phyloP scores from a whole-genome alignment of 495 filamentous ascomycete genomes.

The Aspergillus hancockii region DNA sequence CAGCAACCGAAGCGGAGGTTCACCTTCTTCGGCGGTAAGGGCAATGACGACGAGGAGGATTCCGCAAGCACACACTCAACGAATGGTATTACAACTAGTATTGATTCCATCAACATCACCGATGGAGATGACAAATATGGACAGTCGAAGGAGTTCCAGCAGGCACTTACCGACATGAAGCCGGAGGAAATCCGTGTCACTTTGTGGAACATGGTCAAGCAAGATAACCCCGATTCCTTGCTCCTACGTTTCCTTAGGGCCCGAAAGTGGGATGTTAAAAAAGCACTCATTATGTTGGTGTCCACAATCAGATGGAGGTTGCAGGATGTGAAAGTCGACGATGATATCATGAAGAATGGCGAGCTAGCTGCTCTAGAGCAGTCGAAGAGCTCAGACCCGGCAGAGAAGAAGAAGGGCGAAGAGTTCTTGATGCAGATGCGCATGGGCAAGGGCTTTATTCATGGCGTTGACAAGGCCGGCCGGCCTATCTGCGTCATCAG shows the following conservation, averaged over 20 bases:
- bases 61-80: slow-evolving; percentile 30
- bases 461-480: slow-evolving; percentile 81
- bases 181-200: slow-evolving; percentile 78
- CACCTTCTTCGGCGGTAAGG: slow-evolving; percentile 60
- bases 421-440: slow-evolving; percentile 85
- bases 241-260: slow-evolving; percentile 88
- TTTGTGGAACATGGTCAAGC: slow-evolving; percentile 96
- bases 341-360: slow-evolving; percentile 79
- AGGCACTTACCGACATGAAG: slow-evolving; percentile 70
- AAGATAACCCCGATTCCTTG: slow-evolving; percentile 88
- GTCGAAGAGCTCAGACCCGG: slow-evolving; percentile 53
- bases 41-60: slow-evolving; percentile 57
- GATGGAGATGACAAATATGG: slow-evolving; percentile 90
- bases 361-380: slow-evolving; percentile 67
- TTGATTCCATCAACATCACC: slow-evolving; percentile 36
- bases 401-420: slow-evolving; percentile 64
- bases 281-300: slow-evolving; percentile 90
- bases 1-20: slow-evolving; percentile 67
- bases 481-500: slow-evolving; percentile 87
- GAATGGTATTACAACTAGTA: slow-evolving; percentile 33
- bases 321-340: slow-evolving; percentile 79
- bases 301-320: slow-evolving; percentile 91
- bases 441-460: slow-evolving; percentile 93
- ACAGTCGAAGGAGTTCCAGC: slow-evolving; percentile 81
- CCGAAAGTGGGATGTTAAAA: slow-evolving; percentile 94